Evolutionary conservation across 169 alveolate genomes (phyloP), one percentile per base, ranked within the genome.

Genomic region (Plasmodium reichenowi): DNA sequence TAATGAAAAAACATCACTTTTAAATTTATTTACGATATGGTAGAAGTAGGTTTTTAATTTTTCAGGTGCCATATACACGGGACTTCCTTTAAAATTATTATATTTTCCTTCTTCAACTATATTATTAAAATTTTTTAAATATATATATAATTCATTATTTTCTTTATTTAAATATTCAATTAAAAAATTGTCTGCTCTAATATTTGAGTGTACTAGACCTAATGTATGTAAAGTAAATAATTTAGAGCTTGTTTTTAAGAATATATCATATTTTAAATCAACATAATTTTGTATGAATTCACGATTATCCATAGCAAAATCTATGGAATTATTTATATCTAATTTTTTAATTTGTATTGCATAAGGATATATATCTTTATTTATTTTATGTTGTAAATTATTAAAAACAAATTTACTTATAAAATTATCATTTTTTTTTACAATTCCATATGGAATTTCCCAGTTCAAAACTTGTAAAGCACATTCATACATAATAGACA

Each of bases 1-100:
- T 58, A 76, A 7, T 12, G 89, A 64, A 76, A 76, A 76, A 47
- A 68, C 67, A 50, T 76, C 89, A 50, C 89, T 76, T 76, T 76
- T 76, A 50, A 76, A 59, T 64, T 76, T 76, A 58, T 76, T 29
- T 45, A 56, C n/a, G 59, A 52, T 47, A 12, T 43, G 9, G 52
- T 66, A 59, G 45, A 76, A 76, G 22, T 63, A 76, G 20, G 89
- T 64, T 9, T 76, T 8, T 64, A 76, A 47, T 59, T 76, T 64
- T 63, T 76, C 89, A 6, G 89, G 89, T 29, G 89, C 66, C 6
- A 72, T 43, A 68, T 76, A 59, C 12, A 76, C 52, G 10, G 67
- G 12, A 32, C 89, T 76, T 76, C 89, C 89, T 64, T 12, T 63
- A 50, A 76, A 63, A 22, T 63, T 76, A 17, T 68, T 75, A 48